phyloP scores from a whole-genome alignment of 495 filamentous ascomycete species.

The Penicillium paxilli region DNA sequence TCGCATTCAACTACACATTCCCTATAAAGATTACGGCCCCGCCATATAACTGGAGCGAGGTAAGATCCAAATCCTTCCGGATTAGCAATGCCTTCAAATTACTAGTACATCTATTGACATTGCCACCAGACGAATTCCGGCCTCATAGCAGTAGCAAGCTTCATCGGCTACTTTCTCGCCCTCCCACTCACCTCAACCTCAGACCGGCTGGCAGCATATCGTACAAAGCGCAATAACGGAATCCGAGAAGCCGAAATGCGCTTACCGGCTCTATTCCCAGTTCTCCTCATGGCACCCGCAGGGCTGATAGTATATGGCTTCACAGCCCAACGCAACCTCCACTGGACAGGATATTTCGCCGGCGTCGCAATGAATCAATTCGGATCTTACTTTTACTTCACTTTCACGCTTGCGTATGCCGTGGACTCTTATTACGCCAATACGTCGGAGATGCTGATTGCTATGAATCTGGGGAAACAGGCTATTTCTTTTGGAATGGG shows the following conservation, averaged over 20 bases:
- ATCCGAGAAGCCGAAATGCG: slow-evolving; percentile 65
- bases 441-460: slow-evolving; percentile 64
- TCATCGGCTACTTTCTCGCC: slow-evolving; percentile 53
- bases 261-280: slow-evolving; percentile 53
- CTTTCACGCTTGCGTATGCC: slow-evolving; percentile 59
- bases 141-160: slow-evolving; percentile 53
- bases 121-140: slow-evolving; percentile 52
- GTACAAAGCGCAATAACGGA: slow-evolving; percentile 53
- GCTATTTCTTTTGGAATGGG: slow-evolving; percentile 64
- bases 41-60: slow-evolving; percentile 57
- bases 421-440: slow-evolving; percentile 60
- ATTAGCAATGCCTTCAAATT: too few species aligned
- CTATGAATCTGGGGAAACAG: slow-evolving; percentile 69
- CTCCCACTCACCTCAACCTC: slow-evolving; percentile 57
- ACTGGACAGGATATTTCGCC: slow-evolving; percentile 57
- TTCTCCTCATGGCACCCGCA: slow-evolving; percentile 53
- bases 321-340: slow-evolving; percentile 50
- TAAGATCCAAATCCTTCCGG: not conserved
- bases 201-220: slow-evolving; percentile 55
- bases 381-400: slow-evolving; percentile 57
- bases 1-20: slow-evolving; percentile 62
- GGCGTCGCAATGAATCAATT: slow-evolving; percentile 55
- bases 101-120: too few species aligned
- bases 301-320: slow-evolving; percentile 58
- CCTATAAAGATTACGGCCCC: slow-evolving; percentile 53